Evolutionary conservation across 2,329 filamentous ascomycete species (phyloP), one percentile per base, ranked within the genome.

Genomic region (Myrmaecium sp.): DNA sequence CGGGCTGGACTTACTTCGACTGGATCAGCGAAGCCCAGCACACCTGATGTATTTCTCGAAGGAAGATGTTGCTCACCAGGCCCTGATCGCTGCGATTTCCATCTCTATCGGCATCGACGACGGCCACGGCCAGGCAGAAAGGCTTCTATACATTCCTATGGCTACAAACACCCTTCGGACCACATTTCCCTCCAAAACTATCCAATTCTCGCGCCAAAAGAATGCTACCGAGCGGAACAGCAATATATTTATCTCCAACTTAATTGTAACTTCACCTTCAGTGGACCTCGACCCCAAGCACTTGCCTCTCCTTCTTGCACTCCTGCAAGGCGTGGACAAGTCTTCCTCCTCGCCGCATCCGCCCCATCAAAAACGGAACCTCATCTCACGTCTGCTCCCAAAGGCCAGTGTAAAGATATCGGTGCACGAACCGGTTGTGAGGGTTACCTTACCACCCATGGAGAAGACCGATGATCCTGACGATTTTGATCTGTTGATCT

Each of bases 21-120:
- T 98, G 29, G 86, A 98, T 47, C 76, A 81, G 21, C 86, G 81
- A 41, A 93, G 84, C 10, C 83, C 89, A 1, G 83, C 86, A 0
- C 89, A 98, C 60, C 74, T 89, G 35, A 98, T 95, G 89, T 95
- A 98, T 52, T 98, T 98, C 46, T 80, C 84, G 3, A 72, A 77
- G 13, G 76, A 82, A 34, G 89, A 94, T 46, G 74, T 94, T 42
- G 89, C 89, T 8, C 89, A 98, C 49, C 86, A 98, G 58, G 89
- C 84, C 7, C 64, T 98, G 18, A 67, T 89, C 13, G 89, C 86
- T 11, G 89, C 84, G 3, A 71, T 98, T 21, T 93, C 89, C 1
- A 79, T 98, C 30, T 86, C 86, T 0, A 65, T 95, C 30, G 89
- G 83, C 20, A 63, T 98, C 18, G 84, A 94, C 42, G 83, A 94